Conservation (phyloP, 257 asterid genomes). For the Ocimum tenuiflorum region DNA sequence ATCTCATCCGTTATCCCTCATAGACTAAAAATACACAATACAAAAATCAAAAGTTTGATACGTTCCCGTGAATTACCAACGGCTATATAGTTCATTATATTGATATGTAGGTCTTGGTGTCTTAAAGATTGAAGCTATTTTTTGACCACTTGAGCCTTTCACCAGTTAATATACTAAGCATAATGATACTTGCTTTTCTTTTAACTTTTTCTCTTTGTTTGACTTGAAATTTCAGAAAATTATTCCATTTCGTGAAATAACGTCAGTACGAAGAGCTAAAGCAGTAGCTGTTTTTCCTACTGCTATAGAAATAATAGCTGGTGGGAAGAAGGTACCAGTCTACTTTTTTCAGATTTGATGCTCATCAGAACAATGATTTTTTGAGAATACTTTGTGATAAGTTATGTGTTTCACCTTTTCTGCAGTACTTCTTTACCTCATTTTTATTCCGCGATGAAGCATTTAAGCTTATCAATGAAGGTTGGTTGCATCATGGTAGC, state of each 20-base stretch:
- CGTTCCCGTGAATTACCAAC: neutral
- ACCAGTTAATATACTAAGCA: neutral
- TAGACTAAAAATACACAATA: neutral
- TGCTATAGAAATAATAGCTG: slow-evolving; percentile 83
- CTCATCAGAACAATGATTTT: neutral
- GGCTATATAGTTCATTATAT: neutral
- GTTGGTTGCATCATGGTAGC: slow-evolving; percentile 56
- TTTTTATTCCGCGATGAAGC: slow-evolving; percentile 99
- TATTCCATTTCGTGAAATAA: slow-evolving; percentile 69
- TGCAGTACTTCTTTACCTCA: slow-evolving; percentile 92
- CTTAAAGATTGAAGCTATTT: slow-evolving; percentile 13
- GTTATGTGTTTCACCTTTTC: slow-evolving; percentile 14
- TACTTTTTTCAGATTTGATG: neutral
- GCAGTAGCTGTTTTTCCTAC: slow-evolving; percentile 91
- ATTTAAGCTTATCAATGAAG: slow-evolving; percentile 80
- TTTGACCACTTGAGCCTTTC: neutral
- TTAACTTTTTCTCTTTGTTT: slow-evolving; percentile 17
- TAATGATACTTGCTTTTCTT: slow-evolving; percentile 3
- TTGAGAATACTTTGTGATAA: neutral
- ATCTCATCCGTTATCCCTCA: neutral
- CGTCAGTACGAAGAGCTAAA: slow-evolving; percentile 78
- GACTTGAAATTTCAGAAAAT: slow-evolving; percentile 47
- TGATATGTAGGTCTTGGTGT: neutral
- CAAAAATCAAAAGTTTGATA: neutral
- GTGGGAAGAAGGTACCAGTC: slow-evolving; percentile 83